Conservation (phyloP, 2,329 filamentous ascomycete genomes). For the Tolypocladium paradoxum region DNA sequence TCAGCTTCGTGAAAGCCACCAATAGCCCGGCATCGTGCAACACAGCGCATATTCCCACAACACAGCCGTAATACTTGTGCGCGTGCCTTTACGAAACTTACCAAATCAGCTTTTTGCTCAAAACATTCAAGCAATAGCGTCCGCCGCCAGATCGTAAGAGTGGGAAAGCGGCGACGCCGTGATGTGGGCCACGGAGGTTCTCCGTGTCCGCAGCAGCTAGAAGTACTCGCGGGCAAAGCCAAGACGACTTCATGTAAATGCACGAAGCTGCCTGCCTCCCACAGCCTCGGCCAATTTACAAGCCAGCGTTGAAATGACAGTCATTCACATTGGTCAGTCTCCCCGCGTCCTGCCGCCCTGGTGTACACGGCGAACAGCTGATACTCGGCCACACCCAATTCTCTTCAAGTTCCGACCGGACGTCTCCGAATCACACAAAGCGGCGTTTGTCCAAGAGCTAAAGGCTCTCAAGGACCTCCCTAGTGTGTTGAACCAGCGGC, state of each 20-base stretch:
- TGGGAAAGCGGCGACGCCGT: not conserved
- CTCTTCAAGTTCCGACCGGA: slow-evolving; percentile 37
- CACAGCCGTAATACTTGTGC: too few relatives aligned
- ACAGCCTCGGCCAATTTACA: not conserved
- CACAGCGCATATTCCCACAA: not conserved
- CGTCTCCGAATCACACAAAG: slow-evolving; percentile 28
- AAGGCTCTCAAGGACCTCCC: slow-evolving; percentile 36
- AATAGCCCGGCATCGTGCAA: not conserved
- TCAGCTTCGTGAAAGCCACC: not conserved
- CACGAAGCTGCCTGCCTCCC: not conserved
- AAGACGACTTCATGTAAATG: too few relatives aligned
- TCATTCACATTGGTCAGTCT: slow-evolving; percentile 22
- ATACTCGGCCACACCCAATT: slow-evolving; percentile 19
- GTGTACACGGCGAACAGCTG: not conserved
- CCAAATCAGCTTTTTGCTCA: not conserved
- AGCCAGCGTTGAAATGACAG: slow-evolving; percentile 14
- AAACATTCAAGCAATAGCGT: not conserved
- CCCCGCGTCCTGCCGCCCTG: too few relatives aligned
- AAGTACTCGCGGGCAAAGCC: too few relatives aligned
- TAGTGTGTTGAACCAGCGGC: slow-evolving; percentile 34
- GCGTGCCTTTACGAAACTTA: not conserved
- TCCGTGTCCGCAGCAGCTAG: too few relatives aligned
- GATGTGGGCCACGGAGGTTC: not conserved
- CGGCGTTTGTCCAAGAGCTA: slow-evolving; percentile 33
- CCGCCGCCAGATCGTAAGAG: not conserved